Evolutionary conservation across 2,329 filamentous ascomycete genomes (phyloP).

Genomic region (Pseudogymnoascus sp.): DNA sequence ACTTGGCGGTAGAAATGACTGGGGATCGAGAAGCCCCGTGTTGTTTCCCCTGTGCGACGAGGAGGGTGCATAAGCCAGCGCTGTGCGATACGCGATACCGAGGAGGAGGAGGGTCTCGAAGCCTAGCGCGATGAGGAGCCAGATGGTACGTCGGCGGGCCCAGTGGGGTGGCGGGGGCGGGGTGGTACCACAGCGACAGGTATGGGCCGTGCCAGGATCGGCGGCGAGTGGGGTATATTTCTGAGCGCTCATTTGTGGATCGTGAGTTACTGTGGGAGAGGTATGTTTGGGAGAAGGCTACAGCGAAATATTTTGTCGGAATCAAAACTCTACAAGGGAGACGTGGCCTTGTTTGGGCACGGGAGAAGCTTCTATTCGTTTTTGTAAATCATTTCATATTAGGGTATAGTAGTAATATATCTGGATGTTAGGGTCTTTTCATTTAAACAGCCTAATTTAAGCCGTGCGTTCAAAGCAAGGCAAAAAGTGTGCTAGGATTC

Average conservation of each 20-base stretch:
- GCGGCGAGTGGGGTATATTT: slow-evolving; percentile 1
- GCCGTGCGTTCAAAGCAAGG: background rate
- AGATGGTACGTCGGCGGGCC: background rate
- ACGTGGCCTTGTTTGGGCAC: slow-evolving; percentile 3
- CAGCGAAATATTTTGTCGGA: background rate
- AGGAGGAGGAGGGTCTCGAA: slow-evolving; percentile 1
- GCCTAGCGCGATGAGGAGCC: background rate
- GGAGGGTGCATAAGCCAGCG: background rate
- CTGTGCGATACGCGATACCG: background rate
- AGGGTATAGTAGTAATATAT: background rate
- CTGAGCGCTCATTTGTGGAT: background rate
- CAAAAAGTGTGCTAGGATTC: too few species aligned
- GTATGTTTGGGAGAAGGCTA: background rate
- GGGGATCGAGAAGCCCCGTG: background rate
- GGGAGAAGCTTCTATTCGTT: background rate
- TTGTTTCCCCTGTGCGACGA: background rate
- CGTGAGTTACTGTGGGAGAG: background rate
- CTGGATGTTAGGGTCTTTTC: background rate
- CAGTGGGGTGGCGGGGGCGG: background rate
- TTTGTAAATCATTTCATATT: slow-evolving; percentile 2
- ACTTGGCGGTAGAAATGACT: background rate
- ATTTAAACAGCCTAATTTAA: background rate
- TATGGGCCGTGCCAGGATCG: background rate
- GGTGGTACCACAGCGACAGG: background rate
- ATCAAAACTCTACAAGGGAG: background rate